Evolutionary conservation across 1,284 basidiomycete genomes (phyloP), one percentile per base, ranked within the genome.

Genomic region (Leccinum fuscescens): DNA sequence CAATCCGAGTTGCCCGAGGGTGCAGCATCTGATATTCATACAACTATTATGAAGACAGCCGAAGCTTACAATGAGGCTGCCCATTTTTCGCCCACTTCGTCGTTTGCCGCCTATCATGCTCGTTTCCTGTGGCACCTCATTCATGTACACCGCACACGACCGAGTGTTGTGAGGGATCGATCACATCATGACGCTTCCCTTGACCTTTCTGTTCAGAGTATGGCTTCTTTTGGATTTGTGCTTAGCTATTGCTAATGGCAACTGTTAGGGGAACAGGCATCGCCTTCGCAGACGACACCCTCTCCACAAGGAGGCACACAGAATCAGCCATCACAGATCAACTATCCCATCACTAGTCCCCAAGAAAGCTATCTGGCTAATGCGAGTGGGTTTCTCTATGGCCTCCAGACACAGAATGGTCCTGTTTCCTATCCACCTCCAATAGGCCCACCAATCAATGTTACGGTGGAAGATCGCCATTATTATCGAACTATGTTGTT

Each of bases 11-110:
- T 90, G 51, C 79, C 80, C 53, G 81, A 85, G 60, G 80, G 80
- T 53, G 84, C 83, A 49, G 78, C 79, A 24, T 76, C 82, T 55
- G 83, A 89, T 59, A 88, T 91, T 31, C 82, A 91, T 67, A 67
- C 72, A 6, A 75, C 84, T 12, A 90, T 93, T 64, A 77, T 79
- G 44, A 80, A 82, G 65, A 86, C 89, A 2, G 88, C 90, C 12
- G 85, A 89, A 66, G 88, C 90, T 0, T 93, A 91, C 69, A 79
- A 86, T 55, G 86, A 86, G 59, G 87, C 87, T 4, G 85, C 88
- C 6, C 74, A 79, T 48, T 74, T 83, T 61, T 85, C 85, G n/a
- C 81, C 82, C 17, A 81, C 82, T 11, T 84, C 82, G 46, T 82
- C 82, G 22, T 80, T 83, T 27, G 85, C 86, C 8, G 81, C 82